Percentiles rank a stretch among this genome's conserved stretches.
These are phyloP conservation scores for Lanmaoa pseudosensibilis DNA, from an alignment of 768 basidiomycete genomes.

Conservation along the genomic window DNA sequence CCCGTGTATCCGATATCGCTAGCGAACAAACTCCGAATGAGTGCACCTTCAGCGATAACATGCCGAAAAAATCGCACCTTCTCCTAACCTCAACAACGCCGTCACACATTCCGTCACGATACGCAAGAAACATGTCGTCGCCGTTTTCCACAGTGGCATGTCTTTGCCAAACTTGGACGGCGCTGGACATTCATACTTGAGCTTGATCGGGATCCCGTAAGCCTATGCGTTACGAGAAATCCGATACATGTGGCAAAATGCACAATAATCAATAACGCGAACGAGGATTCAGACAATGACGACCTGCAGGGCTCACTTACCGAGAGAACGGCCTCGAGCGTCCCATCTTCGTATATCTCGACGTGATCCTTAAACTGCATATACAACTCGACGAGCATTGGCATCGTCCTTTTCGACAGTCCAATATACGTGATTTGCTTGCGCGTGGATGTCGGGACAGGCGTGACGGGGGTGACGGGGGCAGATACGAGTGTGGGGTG, in stretches of 20 bases:
- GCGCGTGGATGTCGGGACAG: slow-evolving; percentile 31
- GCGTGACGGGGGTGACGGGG: slow-evolving; percentile 12
- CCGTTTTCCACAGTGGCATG: slow-evolving; percentile 90
- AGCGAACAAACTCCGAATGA: background rate
- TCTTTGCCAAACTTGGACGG: slow-evolving; percentile 89
- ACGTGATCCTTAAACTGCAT: slow-evolving; percentile 57
- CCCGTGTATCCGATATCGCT: slow-evolving; percentile 61
- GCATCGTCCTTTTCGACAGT: slow-evolving; percentile 86
- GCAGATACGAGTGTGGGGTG: slow-evolving; percentile 22
- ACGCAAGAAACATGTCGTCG: slow-evolving; percentile 74
- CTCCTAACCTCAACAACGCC: slow-evolving; percentile 50
- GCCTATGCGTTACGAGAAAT: slow-evolving; percentile 46
- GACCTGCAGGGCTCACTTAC: slow-evolving; percentile 41
- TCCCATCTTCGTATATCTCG: slow-evolving; percentile 77
- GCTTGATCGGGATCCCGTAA: slow-evolving; percentile 85
- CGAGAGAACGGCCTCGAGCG: slow-evolving; percentile 77
- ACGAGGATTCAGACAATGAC: background rate
- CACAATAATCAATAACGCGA: background rate
- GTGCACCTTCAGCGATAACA: background rate
- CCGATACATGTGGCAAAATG: background rate
- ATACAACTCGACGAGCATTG: slow-evolving; percentile 77
- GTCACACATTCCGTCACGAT: slow-evolving; percentile 67
- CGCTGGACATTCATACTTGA: slow-evolving; percentile 93
- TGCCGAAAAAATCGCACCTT: slow-evolving; percentile 40
- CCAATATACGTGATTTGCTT: slow-evolving; percentile 87